A percentile compares a stretch with the other conserved stretches of the same genome.
Evolutionary conservation across 768 basidiomycete genomes (phyloP).

Genomic region (Podaxis sp.): DNA sequence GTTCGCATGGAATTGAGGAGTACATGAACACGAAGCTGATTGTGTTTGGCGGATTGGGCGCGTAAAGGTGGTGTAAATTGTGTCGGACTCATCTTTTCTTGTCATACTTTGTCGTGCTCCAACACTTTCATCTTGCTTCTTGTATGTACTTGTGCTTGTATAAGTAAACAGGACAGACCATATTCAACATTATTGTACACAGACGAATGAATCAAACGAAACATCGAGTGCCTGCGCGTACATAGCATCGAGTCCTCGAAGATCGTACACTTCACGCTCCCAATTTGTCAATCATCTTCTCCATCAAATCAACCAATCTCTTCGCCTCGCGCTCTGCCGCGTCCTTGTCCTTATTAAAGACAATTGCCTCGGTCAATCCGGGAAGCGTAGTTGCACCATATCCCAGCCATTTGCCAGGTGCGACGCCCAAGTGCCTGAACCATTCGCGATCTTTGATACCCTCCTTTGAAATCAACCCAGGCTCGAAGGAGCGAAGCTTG

Average conservation of each 20-base stretch:
- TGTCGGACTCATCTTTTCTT: not conserved
- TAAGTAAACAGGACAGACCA: not conserved
- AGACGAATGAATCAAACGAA: not conserved
- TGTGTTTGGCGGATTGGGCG: conserved; percentile 68
- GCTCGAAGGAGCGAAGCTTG: conserved; percentile 65
- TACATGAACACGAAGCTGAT: conserved; percentile 84
- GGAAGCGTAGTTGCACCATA: conserved; percentile 88
- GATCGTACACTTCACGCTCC: conserved; percentile 24
- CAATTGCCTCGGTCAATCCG: conserved; percentile 74
- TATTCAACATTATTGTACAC: not conserved
- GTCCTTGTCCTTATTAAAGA: conserved; percentile 62
- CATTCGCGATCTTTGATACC: conserved; percentile 78
- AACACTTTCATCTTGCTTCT: not conserved
- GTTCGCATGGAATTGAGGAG: conserved; percentile 87
- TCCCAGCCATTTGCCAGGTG: conserved; percentile 79
- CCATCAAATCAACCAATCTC: conserved; percentile 52
- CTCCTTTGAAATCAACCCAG: conserved; percentile 68
- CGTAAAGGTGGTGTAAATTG: conserved; percentile 15
- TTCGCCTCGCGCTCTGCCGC: conserved; percentile 60
- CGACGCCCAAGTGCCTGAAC: conserved; percentile 78
- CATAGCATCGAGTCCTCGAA: not conserved
- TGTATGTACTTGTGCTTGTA: not conserved
- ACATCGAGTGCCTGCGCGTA: not conserved
- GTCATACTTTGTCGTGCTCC: not conserved
- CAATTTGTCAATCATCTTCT: conserved; percentile 45